Evolutionary conservation across 106 monocot genomes (phyloP).

Genomic region (Dendrobium huoshanense): DNA sequence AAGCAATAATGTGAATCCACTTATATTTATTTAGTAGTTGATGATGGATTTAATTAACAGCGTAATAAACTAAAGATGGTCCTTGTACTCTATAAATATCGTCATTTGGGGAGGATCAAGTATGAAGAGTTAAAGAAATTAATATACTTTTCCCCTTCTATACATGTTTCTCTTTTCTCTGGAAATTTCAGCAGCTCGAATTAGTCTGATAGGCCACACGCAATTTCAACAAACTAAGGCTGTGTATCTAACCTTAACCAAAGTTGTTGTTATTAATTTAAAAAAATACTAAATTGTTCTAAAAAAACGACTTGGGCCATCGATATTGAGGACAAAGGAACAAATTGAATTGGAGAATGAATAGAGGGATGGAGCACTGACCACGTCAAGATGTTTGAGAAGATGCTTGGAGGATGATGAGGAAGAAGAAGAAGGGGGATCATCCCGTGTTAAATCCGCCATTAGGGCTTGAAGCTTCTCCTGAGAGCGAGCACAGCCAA

Average conservation of each 20-base stretch:
- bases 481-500: slow-evolving; percentile 70
- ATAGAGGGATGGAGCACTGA: slow-evolving; percentile 13
- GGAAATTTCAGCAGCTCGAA: too few relatives aligned
- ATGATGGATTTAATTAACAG: too few relatives aligned
- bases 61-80: too few relatives aligned
- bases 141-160: too few relatives aligned
- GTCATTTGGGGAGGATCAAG: too few relatives aligned
- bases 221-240: not conserved
- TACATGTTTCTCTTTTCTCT: too few relatives aligned
- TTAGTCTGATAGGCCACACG: not conserved
- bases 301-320: not conserved
- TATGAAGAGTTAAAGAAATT: too few relatives aligned
- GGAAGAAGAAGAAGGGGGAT: slow-evolving; percentile 16
- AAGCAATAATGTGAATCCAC: too few relatives aligned
- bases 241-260: not conserved
- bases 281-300: not conserved
- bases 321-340: not conserved
- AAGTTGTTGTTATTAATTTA: not conserved
- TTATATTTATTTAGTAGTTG: too few relatives aligned
- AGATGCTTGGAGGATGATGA: slow-evolving; percentile 39
- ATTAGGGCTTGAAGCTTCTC: slow-evolving; percentile 54
- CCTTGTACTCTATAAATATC: too few relatives aligned
- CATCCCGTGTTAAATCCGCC: slow-evolving; percentile 25
- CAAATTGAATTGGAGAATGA: not conserved
- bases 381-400: slow-evolving; percentile 66